Base-by-base conservation (phyloP, 1,139 yeast genomes). In the Nakaseomyces kungkrabaensis region DNA sequence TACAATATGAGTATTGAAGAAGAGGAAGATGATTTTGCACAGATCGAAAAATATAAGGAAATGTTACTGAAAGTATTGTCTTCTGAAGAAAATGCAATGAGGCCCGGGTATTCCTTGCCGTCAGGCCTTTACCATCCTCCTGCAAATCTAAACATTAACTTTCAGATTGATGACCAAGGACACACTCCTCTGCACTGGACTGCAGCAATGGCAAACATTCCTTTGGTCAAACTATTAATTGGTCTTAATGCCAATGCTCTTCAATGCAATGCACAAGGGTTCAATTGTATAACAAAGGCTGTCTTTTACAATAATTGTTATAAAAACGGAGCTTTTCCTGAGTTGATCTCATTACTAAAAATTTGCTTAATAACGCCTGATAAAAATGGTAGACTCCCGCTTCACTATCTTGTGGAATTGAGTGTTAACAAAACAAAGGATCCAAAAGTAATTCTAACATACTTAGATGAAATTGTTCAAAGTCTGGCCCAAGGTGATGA, bases 181-280 rank as follows among this genome's bases (percentile, higher is more conserved):
- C 97, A 92, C 60, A 86, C 97, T 0, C 89, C 97, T 0, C 76
- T 92, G 56, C 97, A 92, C 66, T 92, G 98, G 98, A 96, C 97
- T 0, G 81, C 95, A 9, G 89, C 97, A 0, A 84, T 92, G 74
- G 97, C 96, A 7, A 82, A 85, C 57, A 70, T 81, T 49, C 78
- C 78, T 43, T 76, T 90, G 65, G 79, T 89, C 48, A 86, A 83
- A 56, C 70, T 87, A 24, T 68, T 92, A 27, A 66, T 89, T 24
- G 77, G 77, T 17, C 51, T 64, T 29, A 89, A 92, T 6, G 95
- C 96, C 2, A 84, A 86, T 61, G 83, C 90, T 4, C 68, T 84
- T 43, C 81, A 80, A 10, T 81, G 85, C 24, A 92, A 89, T 62
- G 72, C 76, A 52, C 74, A 77, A 47, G 97, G 97, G 0, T 81